Percentiles rank a stretch among this genome's conserved stretches.
These are phyloP conservation scores for Hanseniaspora lindneri DNA, from an alignment of 805 yeast genomes.

Conservation along the genomic window DNA sequence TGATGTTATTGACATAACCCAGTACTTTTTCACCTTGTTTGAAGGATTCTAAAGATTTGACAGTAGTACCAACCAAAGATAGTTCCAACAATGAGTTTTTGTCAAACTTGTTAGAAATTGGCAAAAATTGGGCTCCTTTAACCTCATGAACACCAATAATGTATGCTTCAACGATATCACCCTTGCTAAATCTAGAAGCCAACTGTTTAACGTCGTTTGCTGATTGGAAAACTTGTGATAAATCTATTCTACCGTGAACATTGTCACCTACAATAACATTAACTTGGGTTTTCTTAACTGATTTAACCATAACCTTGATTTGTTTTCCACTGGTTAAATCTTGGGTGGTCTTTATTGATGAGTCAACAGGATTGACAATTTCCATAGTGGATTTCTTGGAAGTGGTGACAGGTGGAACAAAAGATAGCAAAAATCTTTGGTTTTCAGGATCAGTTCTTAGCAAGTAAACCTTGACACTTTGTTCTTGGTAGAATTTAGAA, in stretches of 20 bases:
- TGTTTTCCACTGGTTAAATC: conserved; percentile 50
- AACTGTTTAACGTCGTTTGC: conserved; percentile 52
- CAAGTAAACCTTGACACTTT: conserved; percentile 60
- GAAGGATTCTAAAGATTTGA: conserved; percentile 32
- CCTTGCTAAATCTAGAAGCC: conserved; percentile 40
- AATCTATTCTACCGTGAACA: conserved; percentile 66
- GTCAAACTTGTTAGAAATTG: conserved; percentile 48
- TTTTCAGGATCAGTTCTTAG: conserved; percentile 56
- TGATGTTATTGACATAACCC: conserved; percentile 55
- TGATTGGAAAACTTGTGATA: conserved; percentile 52
- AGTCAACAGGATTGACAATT: conserved; percentile 49
- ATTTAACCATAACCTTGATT: conserved; percentile 48
- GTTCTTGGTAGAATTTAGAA: conserved; percentile 46
- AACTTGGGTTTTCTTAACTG: conserved; percentile 61
- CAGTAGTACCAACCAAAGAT: conserved; percentile 34
- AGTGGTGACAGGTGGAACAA: conserved; percentile 33
- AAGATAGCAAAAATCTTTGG: conserved; percentile 56
- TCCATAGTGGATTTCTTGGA: conserved; percentile 21
- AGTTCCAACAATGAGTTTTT: conserved; percentile 54
- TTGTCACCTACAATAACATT: conserved; percentile 67
- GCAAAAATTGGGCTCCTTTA: conserved; percentile 53
- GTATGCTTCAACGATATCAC: conserved; percentile 46
- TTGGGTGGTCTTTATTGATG: conserved; percentile 34
- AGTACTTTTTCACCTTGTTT: conserved; percentile 38
- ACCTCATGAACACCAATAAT: conserved; percentile 70